Conservation (phyloP, 2,329 filamentous ascomycete species). For the Epichloe typhina region DNA sequence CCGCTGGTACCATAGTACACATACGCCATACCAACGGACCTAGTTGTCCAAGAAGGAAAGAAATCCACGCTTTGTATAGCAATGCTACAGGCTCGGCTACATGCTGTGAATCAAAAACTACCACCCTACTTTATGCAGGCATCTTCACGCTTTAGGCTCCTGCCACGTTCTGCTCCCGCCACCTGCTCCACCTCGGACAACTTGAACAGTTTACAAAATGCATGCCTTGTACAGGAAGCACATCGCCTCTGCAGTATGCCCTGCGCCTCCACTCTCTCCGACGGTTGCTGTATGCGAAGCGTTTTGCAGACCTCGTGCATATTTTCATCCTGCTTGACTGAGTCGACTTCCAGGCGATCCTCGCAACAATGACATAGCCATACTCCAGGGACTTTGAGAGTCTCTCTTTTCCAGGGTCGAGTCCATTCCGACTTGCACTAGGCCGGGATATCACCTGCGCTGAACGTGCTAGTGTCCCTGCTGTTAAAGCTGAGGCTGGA, state of each 20-base stretch:
- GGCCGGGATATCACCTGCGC: not conserved
- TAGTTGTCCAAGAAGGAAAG: not conserved
- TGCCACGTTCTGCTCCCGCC: not conserved
- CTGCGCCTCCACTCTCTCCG: slow-evolving; percentile 3
- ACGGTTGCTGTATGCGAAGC: slow-evolving; percentile 6
- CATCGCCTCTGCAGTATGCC: slow-evolving; percentile 8
- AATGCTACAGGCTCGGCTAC: not conserved
- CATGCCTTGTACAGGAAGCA: slow-evolving; percentile 3
- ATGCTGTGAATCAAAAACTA: not conserved
- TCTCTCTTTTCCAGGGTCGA: slow-evolving; percentile 1
- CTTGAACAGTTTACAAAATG: slow-evolving; percentile 7
- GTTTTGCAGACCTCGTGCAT: not conserved
- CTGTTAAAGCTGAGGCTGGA: not conserved
- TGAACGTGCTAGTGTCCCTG: not conserved
- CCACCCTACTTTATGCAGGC: not conserved
- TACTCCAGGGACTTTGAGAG: slow-evolving; percentile 1
- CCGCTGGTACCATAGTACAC: too few relatives aligned
- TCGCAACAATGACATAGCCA: slow-evolving; percentile 11
- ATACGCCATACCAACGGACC: not conserved
- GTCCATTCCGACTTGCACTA: not conserved
- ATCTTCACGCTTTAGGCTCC: not conserved
- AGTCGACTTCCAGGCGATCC: not conserved
- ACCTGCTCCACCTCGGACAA: not conserved
- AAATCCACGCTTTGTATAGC: not conserved
- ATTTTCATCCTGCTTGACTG: not conserved